phyloP scores from a whole-genome alignment of 805 yeast genomes.

The Metschnikowia santaceciliae region DNA sequence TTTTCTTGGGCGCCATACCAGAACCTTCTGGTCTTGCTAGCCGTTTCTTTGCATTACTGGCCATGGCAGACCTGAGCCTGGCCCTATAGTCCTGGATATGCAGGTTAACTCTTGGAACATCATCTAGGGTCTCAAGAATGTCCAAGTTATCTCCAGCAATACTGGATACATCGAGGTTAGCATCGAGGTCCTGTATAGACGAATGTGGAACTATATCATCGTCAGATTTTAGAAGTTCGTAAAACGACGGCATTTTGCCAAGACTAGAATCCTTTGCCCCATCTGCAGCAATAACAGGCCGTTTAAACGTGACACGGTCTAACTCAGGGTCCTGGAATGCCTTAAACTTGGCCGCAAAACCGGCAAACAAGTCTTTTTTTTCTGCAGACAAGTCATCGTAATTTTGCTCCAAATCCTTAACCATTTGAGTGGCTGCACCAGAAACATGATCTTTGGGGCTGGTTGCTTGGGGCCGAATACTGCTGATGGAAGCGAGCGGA shows the following conservation, averaged over 20 bases:
- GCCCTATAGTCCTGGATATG: constrained; percentile 6
- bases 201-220: constrained; percentile 9
- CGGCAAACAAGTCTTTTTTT: constrained; percentile 9
- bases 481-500: constrained; percentile 13
- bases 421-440: constrained; percentile 2
- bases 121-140: constrained; percentile 1
- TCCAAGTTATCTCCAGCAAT: constrained; percentile 17
- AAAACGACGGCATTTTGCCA: constrained; percentile 14
- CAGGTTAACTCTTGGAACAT: background rate
- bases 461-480: constrained; percentile 8
- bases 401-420: constrained; percentile 1
- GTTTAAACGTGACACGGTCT: constrained; percentile 30
- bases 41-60: background rate
- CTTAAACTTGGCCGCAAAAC: constrained; percentile 19
- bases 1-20: background rate
- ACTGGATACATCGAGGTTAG: constrained; percentile 7
- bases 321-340: constrained; percentile 25
- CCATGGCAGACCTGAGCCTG: background rate
- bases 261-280: background rate
- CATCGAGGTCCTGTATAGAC: constrained; percentile 11
- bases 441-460: constrained; percentile 7
- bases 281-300: constrained; percentile 21
- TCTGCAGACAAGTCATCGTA: constrained; percentile 13
- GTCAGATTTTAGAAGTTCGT: constrained; percentile 10
- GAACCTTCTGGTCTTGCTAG: background rate